Evolutionary conservation across 2,329 filamentous ascomycete species (phyloP).

Genomic region (Hypomyces perniciosus): DNA sequence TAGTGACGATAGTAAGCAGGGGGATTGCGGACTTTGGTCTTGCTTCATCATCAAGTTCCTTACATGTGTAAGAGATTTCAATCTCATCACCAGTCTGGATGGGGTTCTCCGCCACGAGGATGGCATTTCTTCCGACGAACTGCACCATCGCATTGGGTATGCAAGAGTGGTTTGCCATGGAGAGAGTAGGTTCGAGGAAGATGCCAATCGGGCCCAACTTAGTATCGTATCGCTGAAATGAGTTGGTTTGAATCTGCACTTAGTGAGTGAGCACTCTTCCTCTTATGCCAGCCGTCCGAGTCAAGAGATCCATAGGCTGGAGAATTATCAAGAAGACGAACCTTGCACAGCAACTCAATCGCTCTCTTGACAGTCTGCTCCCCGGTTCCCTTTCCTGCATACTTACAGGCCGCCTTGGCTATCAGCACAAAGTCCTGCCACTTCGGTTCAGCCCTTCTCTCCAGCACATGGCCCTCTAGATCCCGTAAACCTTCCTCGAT

Average conservation of each 20-base stretch:
- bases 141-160: slow-evolving; percentile 53
- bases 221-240: slow-evolving; percentile 50
- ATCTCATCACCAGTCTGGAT: slow-evolving; percentile 52
- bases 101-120: slow-evolving; percentile 42
- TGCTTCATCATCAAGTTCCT: slow-evolving; percentile 11
- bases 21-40: not conserved
- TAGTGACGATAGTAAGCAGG: slow-evolving; percentile 18
- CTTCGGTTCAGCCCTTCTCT: slow-evolving; percentile 28
- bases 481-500: slow-evolving; percentile 28
- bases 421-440: slow-evolving; percentile 48
- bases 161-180: slow-evolving; percentile 60
- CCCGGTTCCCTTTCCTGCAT: slow-evolving; percentile 33
- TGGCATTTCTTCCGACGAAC: slow-evolving; percentile 46
- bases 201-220: slow-evolving; percentile 49
- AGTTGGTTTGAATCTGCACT: slow-evolving; percentile 53
- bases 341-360: slow-evolving; percentile 48
- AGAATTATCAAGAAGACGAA: slow-evolving; percentile 18
- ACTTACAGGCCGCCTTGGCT: slow-evolving; percentile 36
- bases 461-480: slow-evolving; percentile 43
- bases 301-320: not conserved
- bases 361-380: slow-evolving; percentile 34
- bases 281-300: too few relatives aligned
- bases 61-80: slow-evolving; percentile 57
- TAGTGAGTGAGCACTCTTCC: not conserved
- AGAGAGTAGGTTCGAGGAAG: slow-evolving; percentile 49